A percentile compares a stretch with the other conserved stretches of the same genome.
These are phyloP conservation scores for Tetrahymena thermophila DNA, from an alignment of 73 alveolate genomes.

Conservation along the genomic window DNA sequence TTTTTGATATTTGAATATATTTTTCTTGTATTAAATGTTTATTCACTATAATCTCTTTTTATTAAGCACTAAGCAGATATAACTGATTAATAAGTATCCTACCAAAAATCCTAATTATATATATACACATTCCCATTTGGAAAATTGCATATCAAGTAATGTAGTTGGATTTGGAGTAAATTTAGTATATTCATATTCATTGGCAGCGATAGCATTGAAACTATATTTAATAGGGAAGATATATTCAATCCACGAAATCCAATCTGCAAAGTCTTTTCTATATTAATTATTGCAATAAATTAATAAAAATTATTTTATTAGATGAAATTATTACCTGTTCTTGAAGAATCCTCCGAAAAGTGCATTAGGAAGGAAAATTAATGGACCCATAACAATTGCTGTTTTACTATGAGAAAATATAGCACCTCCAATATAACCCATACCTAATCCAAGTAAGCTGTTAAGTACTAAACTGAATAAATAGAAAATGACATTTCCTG, in stretches of 20 bases:
- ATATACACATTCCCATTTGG: not conserved
- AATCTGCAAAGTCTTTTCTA: conserved; percentile 12
- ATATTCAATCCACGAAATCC: conserved; percentile 56
- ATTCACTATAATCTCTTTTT: not conserved
- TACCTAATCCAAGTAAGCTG: not conserved
- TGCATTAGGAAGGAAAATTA: conserved; percentile 29
- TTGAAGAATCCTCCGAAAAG: conserved; percentile 42
- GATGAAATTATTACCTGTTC: not conserved
- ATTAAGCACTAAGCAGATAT: not conserved
- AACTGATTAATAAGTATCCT: not conserved
- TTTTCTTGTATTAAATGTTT: not conserved
- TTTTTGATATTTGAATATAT: too few species aligned
- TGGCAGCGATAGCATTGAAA: conserved; percentile 44
- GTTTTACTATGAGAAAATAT: conserved; percentile 1
- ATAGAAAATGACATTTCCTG: not conserved
- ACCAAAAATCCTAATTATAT: not conserved
- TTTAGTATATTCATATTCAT: conserved; percentile 42
- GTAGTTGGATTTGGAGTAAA: not conserved
- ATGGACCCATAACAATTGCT: conserved; percentile 20
- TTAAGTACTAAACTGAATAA: not conserved
- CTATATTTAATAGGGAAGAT: conserved; percentile 62
- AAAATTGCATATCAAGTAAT: not conserved
- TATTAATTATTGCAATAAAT: not conserved
- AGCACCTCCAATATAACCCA: conserved; percentile 37
- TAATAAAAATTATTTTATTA: not conserved